Evolutionary conservation across 139 green algal genomes (phyloP).

Genomic region (Chlorella sorokiniana): DNA sequence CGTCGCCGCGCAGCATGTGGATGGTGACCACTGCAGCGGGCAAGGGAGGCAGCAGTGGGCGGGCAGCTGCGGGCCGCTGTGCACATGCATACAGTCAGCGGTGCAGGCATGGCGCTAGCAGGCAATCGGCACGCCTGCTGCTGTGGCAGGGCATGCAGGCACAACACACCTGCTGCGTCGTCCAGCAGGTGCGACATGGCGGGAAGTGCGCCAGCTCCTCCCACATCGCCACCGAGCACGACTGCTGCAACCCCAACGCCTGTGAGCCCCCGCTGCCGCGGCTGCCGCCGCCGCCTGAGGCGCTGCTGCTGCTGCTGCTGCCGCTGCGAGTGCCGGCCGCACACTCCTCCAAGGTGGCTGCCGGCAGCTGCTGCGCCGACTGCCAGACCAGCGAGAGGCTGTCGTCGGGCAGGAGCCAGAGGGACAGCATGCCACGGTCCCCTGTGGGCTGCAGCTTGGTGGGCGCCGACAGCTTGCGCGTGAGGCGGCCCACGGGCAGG

Average conservation of each 20-base stretch:
- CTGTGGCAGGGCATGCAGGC: not conserved
- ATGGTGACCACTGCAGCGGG: conserved; percentile 40
- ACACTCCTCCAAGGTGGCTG: not conserved
- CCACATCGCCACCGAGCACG: conserved; percentile 27
- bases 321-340: too few relatives aligned
- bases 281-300: not conserved
- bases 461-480: conserved; percentile 33
- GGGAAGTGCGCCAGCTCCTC: conserved; percentile 46
- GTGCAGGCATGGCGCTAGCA: too few relatives aligned
- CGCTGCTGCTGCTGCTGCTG: not conserved
- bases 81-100: not conserved
- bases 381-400: conserved; percentile 40
- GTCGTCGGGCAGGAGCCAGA: conserved; percentile 52
- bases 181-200: not conserved
- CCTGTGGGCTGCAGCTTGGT: conserved; percentile 23
- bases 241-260: conserved; percentile 1
- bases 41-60: not conserved
- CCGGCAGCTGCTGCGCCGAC: not conserved
- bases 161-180: conserved; percentile 21
- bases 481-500: conserved; percentile 37
- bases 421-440: conserved; percentile 30
- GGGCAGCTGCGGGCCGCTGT: not conserved
- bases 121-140: too few relatives aligned
- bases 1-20: conserved; percentile 48
- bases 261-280: too few relatives aligned